Evolutionary conservation across 345 rosid species (phyloP).

Genomic region (Lenwebbia sp.): DNA sequence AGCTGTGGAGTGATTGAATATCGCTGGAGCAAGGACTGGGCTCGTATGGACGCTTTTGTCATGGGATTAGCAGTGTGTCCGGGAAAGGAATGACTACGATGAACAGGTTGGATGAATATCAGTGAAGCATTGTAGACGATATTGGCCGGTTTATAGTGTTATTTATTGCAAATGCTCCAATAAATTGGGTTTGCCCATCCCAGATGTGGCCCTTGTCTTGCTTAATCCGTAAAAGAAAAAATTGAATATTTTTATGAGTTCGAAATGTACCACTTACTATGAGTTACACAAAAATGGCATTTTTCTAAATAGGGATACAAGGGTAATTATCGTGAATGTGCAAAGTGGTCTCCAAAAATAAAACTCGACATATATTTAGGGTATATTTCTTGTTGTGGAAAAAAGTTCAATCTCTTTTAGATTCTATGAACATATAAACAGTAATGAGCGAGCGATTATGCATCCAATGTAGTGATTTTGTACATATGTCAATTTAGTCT

Average conservation of each 20-base stretch:
- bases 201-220: no score
- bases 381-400: neutral
- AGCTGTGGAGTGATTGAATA: conserved; percentile 80
- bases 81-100: conserved; percentile 25
- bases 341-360: neutral
- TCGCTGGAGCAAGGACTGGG: conserved; percentile 83
- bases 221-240: no score
- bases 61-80: conserved; percentile 80
- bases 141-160: neutral
- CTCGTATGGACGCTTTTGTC: conserved; percentile 88
- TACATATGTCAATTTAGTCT: no score
- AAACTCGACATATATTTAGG: neutral
- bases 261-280: neutral
- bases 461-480: neutral
- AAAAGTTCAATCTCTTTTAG: neutral
- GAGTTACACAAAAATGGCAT: neutral
- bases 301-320: neutral
- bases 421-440: neutral
- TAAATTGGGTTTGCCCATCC: no score
- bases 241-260: no score
- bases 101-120: neutral
- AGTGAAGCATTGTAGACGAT: neutral
- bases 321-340: neutral
- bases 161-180: no score
- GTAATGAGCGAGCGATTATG: fast-evolving